Evolutionary conservation across 2,329 filamentous ascomycete genomes (phyloP).

Genomic region (Paecilomyces niveus): DNA sequence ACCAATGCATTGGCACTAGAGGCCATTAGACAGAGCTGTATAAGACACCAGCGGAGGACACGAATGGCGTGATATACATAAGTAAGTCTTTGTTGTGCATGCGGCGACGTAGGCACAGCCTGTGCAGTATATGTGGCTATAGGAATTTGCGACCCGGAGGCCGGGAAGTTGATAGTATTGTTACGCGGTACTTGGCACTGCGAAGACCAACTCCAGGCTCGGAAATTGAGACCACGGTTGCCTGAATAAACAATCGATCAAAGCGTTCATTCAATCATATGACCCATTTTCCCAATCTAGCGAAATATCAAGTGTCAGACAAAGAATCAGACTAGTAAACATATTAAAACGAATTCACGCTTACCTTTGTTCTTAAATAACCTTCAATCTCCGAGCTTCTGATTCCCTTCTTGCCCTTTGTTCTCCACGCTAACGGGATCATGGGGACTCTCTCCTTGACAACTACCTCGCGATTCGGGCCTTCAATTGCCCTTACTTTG

Average conservation of each 20-base stretch:
- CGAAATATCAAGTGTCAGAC: background rate
- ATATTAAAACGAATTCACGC: slow-evolving; percentile 21
- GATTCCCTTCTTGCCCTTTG: slow-evolving; percentile 69
- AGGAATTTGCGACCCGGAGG: background rate
- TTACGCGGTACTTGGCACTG: background rate
- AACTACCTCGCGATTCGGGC: slow-evolving; percentile 76
- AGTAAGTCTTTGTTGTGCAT: no score
- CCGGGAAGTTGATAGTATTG: background rate
- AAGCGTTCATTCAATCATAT: slow-evolving; percentile 49
- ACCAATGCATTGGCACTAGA: no score
- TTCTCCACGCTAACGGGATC: slow-evolving; percentile 89
- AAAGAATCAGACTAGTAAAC: background rate
- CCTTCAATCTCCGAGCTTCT: slow-evolving; percentile 83
- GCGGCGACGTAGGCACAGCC: no score
- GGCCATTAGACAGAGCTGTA: no score
- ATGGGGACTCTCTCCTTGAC: slow-evolving; percentile 90
- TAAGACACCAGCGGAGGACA: no score
- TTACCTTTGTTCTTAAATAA: slow-evolving; percentile 89
- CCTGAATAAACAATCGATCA: background rate
- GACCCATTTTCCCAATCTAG: slow-evolving; percentile 82
- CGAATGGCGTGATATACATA: no score
- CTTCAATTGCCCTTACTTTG: slow-evolving; percentile 90
- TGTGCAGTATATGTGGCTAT: background rate
- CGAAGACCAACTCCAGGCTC: background rate
- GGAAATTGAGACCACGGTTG: background rate